phyloP scores from a whole-genome alignment of 352 stramenopile species.

The Aphanomyces stellatus region DNA sequence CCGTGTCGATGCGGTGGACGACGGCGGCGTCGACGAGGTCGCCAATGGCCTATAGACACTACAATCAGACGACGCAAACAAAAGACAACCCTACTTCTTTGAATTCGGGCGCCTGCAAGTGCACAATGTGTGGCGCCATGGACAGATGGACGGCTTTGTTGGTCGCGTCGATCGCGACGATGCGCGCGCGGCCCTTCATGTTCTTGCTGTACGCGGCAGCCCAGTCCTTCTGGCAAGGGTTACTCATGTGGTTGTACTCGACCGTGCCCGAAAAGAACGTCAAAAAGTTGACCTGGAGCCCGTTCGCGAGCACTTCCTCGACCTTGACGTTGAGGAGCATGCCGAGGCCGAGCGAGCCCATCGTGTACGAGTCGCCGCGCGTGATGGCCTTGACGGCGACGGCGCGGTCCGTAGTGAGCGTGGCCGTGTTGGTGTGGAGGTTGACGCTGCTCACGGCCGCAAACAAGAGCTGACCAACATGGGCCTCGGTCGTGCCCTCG shows the following conservation, averaged over 20 bases:
- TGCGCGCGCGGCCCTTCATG: constrained; percentile 76
- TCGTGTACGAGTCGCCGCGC: constrained; percentile 70
- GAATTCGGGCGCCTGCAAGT: constrained; percentile 54
- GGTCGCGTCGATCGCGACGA: constrained; percentile 66
- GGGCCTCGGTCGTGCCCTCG: constrained; percentile 38
- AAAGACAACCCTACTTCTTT: constrained; percentile 20
- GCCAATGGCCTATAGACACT: constrained; percentile 44
- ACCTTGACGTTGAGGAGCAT: constrained; percentile 91
- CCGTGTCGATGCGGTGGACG: constrained; percentile 75
- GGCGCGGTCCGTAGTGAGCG: constrained; percentile 50
- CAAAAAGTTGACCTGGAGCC: constrained; percentile 81
- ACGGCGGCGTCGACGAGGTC: constrained; percentile 60
- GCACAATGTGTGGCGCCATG: constrained; percentile 82
- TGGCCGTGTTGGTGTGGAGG: constrained; percentile 61
- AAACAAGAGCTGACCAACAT: constrained; percentile 59
- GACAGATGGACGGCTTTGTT: constrained; percentile 74
- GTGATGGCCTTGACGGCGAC: constrained; percentile 72
- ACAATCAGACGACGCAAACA: too few relatives aligned
- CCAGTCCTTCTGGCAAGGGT: constrained; percentile 67
- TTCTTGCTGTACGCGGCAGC: constrained; percentile 66
- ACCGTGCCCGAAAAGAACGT: constrained; percentile 83
- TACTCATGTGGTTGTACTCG: constrained; percentile 86
- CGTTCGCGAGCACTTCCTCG: constrained; percentile 82
- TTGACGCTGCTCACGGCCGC: constrained; percentile 67
- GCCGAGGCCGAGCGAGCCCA: constrained; percentile 85